These are phyloP conservation scores for Elsinoe arachidis DNA, from an alignment of 2,329 filamentous ascomycete genomes.

Conservation along the genomic window DNA sequence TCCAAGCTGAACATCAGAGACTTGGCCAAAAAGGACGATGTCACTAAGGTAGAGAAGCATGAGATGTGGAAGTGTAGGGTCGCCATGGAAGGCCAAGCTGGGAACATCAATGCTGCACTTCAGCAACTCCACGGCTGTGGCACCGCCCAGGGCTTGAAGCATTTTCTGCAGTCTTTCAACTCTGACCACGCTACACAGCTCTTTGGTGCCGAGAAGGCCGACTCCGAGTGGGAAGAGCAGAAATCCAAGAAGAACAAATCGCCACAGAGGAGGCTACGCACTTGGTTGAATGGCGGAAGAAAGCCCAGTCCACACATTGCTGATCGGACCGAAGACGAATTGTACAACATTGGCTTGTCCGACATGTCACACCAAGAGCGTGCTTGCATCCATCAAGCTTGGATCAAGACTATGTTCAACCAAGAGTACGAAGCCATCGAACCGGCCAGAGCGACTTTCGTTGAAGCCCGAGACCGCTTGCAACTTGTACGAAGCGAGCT, in stretches of 20 bases:
- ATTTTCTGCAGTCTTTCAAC: constrained; percentile 18
- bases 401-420: constrained; percentile 13
- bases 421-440: constrained; percentile 9
- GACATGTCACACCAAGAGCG: constrained; percentile 15
- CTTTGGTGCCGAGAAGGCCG: constrained; percentile 21
- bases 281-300: neutral
- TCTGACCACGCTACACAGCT: constrained; percentile 19
- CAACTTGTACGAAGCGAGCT: constrained; percentile 23
- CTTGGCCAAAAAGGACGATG: constrained; percentile 25
- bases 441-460: constrained; percentile 8
- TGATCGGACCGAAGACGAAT: neutral
- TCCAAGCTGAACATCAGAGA: constrained; percentile 42
- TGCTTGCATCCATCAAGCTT: constrained; percentile 1
- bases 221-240: neutral
- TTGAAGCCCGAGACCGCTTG: neutral
- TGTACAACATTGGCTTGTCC: neutral
- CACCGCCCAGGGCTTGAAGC: neutral
- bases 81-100: constrained; percentile 18
- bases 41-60: constrained; percentile 35
- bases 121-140: neutral
- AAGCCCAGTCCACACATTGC: neutral
- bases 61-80: constrained; percentile 22
- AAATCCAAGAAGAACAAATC: neutral
- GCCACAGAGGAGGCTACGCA: neutral
- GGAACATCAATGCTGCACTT: constrained; percentile 18